Evolutionary conservation across 441 rosid genomes (phyloP).

Genomic region (Cnidoscolus chayamansa): DNA sequence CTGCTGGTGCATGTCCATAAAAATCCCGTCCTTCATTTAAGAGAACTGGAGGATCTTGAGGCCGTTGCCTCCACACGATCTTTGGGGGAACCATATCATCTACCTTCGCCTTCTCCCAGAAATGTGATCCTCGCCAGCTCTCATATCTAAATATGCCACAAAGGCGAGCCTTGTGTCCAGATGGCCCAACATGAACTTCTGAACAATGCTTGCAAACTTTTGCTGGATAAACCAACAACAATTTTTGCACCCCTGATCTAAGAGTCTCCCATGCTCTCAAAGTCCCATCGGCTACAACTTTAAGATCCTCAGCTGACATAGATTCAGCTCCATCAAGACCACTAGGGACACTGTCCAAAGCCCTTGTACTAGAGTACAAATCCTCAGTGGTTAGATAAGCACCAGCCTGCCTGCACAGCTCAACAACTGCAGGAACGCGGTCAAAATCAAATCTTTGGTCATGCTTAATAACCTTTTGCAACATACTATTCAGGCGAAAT

Average conservation of each 20-base stretch:
- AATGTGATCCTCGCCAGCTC: conserved; percentile 69
- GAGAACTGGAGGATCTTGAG: conserved; percentile 75
- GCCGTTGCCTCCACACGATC: conserved; percentile 66
- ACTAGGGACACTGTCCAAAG: conserved; percentile 17
- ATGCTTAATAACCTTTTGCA: conserved; percentile 60
- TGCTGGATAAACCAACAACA: conserved; percentile 58
- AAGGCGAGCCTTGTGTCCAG: conserved; percentile 73
- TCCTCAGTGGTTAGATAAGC: conserved; percentile 37
- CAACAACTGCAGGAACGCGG: conserved; percentile 71
- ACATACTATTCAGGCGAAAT: conserved; percentile 51
- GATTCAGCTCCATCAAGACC: conserved; percentile 32
- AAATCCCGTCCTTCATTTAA: conserved; percentile 53
- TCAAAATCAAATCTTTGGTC: conserved; percentile 67
- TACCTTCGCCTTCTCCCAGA: conserved; percentile 70
- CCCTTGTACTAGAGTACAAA: conserved; percentile 18
- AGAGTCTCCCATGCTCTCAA: conserved; percentile 70
- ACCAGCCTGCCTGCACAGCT: conserved; percentile 84
- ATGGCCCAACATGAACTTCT: conserved; percentile 72
- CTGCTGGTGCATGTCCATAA: conserved; percentile 86
- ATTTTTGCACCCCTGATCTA: conserved; percentile 55
- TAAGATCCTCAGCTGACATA: conserved; percentile 41
- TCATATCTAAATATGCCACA: conserved; percentile 77
- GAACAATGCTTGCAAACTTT: conserved; percentile 75
- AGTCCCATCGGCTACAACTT: conserved; percentile 47
- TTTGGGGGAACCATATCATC: conserved; percentile 75